These are phyloP conservation scores for Chaetomium sp. DNA, from an alignment of 2,329 filamentous ascomycete species.

Conservation along the genomic window DNA sequence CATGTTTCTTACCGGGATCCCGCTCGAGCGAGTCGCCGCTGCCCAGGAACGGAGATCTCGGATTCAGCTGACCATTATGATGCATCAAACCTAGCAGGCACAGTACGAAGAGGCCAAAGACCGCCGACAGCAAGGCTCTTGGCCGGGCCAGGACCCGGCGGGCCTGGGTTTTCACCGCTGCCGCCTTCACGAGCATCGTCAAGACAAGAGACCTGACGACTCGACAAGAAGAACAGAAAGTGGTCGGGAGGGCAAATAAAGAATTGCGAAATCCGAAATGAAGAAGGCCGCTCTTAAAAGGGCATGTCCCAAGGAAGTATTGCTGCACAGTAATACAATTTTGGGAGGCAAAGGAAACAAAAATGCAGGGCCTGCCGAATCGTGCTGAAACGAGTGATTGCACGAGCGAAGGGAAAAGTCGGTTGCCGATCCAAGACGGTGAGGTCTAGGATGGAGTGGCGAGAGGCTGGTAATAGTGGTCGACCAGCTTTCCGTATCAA, in stretches of 20 bases:
- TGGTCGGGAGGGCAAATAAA: not conserved
- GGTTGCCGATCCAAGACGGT: slow-evolving; percentile 8
- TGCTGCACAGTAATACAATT: not conserved
- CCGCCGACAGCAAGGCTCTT: slow-evolving; percentile 16
- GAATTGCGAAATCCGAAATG: not conserved
- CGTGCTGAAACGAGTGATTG: slow-evolving; percentile 22
- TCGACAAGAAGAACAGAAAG: not conserved
- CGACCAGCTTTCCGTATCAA: slow-evolving; percentile 10
- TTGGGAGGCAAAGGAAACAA: slow-evolving; percentile 1
- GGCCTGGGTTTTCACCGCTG: slow-evolving; percentile 23
- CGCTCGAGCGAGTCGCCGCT: slow-evolving; percentile 13
- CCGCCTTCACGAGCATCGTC: slow-evolving; percentile 28
- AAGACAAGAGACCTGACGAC: not conserved
- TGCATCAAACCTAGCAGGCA: slow-evolving; percentile 23
- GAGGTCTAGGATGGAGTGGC: not conserved
- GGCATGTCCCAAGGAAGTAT: slow-evolving; percentile 1
- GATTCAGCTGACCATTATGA: slow-evolving; percentile 14
- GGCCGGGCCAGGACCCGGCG: slow-evolving; percentile 32
- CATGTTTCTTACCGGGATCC: slow-evolving; percentile 23
- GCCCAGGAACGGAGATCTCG: not conserved
- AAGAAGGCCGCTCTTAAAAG: slow-evolving; percentile 1
- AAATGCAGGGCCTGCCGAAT: slow-evolving; percentile 10
- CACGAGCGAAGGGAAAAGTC: slow-evolving; percentile 3
- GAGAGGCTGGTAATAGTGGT: not conserved
- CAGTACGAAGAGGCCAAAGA: slow-evolving; percentile 24